Percentiles rank a stretch among this genome's conserved stretches.
phyloP scores from a whole-genome alignment of 495 filamentous ascomycete species.

The Pyrenopolyporus hunteri region DNA sequence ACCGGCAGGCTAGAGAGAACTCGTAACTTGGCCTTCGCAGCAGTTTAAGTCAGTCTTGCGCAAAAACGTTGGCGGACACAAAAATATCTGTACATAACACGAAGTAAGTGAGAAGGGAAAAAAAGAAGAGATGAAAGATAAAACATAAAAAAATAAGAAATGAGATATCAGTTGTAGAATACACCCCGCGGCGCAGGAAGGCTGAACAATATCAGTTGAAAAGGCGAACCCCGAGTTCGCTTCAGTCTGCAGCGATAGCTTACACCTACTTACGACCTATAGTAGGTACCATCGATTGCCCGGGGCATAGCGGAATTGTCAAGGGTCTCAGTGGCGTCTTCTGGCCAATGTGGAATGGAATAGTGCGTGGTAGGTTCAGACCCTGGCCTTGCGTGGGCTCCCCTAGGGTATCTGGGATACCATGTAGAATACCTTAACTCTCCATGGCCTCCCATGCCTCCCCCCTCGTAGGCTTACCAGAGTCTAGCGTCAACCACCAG shows the following conservation, averaged over 20 bases:
- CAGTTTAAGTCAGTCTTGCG: conserved; percentile 26
- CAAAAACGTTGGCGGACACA: conserved; percentile 15
- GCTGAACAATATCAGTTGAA: conserved; percentile 19
- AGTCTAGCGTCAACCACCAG: conserved; percentile 32
- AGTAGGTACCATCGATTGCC: conserved; percentile 29
- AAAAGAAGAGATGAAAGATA: conserved; percentile 5
- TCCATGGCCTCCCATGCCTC: conserved; percentile 22
- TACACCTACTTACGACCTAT: conserved; percentile 8
- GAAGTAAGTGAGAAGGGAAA: background rate
- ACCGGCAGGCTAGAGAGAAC: conserved; percentile 15
- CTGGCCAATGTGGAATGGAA: conserved; percentile 20
- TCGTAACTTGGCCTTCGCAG: conserved; percentile 27
- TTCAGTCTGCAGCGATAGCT: conserved; percentile 31
- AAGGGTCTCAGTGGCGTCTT: conserved; percentile 31
- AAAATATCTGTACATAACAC: conserved; percentile 16
- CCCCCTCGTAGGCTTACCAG: conserved; percentile 32
- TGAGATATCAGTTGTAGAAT: conserved; percentile 23
- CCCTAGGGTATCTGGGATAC: conserved; percentile 9
- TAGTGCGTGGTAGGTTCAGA: conserved; percentile 2
- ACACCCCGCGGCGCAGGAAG: conserved; percentile 34
- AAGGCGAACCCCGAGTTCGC: conserved; percentile 32
- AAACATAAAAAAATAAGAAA: conserved; percentile 2
- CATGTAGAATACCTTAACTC: background rate
- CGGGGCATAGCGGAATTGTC: conserved; percentile 26
- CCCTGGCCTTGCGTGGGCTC: conserved; percentile 30